Base-by-base conservation (phyloP, 805 yeast species). In the Clavispora phyllophila region DNA sequence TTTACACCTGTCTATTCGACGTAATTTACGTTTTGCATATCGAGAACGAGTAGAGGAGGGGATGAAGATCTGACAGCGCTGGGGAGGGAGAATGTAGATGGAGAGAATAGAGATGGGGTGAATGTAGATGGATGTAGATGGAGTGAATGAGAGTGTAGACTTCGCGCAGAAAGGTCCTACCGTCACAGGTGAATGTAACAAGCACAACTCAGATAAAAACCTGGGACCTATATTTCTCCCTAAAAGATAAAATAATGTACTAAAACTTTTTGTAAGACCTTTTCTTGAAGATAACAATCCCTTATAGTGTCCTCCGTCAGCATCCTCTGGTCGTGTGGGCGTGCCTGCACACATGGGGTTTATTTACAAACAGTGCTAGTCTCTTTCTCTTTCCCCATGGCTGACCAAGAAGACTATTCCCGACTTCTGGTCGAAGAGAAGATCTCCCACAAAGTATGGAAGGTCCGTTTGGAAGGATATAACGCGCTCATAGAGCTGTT, bases 401-500 rank as follows among this genome's bases (percentile, higher is more conserved):
- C 19, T 15, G 63, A 81, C 40, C 78, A 72, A 29, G 52, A 48
- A 41, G 93, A 86, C 53, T 83, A 71, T 52, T 69, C 81, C 19
- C 54, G 71, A 5, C 66, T 88, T 35, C 81, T 95, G 1, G 58
- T 88, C 20, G 78, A 75, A 14, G 88, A 85, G 41, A 71, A 88
- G 40, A 63, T 85, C 40, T 66, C 62, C 12, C 56, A 52, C 45
- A 43, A 42, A 27, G 53, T 66, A 5, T 93, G 98, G 98, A 90
- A 88, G 63, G 97, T 81, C 12, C 80, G 99, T 46, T 66, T 76
- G 42, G 77, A 71, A 14, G 96, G 91, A 0, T 91, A 90, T 60
- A 84, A 81, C 42, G 91, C 86, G 53, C 57, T 81, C 40, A 64
- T 70, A 17, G 66, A 66, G 33, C 60, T 55, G 32, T 84, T 87